phyloP scores from a whole-genome alignment of 202 grass and related monocot genomes.

The Zoysia matrella region DNA sequence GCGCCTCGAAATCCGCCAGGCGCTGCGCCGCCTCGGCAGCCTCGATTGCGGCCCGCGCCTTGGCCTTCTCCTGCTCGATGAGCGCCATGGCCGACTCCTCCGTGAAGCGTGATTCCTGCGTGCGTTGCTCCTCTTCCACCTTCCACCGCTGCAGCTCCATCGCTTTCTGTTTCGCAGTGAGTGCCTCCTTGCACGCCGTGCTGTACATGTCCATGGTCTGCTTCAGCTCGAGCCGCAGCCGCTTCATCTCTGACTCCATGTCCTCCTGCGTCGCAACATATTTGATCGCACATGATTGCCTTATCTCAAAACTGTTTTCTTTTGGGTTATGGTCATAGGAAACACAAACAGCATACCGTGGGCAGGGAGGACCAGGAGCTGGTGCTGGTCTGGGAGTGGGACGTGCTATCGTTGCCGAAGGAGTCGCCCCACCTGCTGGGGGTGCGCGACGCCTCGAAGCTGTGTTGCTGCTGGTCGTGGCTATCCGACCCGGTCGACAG shows the following conservation, averaged over 20 bases:
- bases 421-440: constrained; percentile 50
- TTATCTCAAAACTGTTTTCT: neutral
- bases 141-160: constrained; percentile 82
- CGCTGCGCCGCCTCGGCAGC: constrained; percentile 62
- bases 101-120: constrained; percentile 51
- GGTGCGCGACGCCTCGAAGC: constrained; percentile 70
- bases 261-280: constrained; percentile 57
- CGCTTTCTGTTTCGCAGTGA: constrained; percentile 74
- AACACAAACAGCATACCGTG: constrained; percentile 27
- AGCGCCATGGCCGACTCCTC: constrained; percentile 70
- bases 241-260: constrained; percentile 92
- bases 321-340: neutral
- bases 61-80: constrained; percentile 79
- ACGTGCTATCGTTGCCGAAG: constrained; percentile 64
- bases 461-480: constrained; percentile 58
- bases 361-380: constrained; percentile 63
- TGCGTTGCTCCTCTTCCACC: constrained; percentile 62
- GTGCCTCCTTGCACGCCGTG: constrained; percentile 87
- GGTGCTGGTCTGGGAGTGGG: constrained; percentile 65
- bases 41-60: constrained; percentile 61
- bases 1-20: constrained; percentile 72
- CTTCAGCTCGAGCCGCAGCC: constrained; percentile 80
- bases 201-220: constrained; percentile 99
- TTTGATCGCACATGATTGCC: neutral
- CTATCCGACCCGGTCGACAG: constrained; percentile 66